Conservation (phyloP, 257 asterid species). For the Solanum virginianum region DNA sequence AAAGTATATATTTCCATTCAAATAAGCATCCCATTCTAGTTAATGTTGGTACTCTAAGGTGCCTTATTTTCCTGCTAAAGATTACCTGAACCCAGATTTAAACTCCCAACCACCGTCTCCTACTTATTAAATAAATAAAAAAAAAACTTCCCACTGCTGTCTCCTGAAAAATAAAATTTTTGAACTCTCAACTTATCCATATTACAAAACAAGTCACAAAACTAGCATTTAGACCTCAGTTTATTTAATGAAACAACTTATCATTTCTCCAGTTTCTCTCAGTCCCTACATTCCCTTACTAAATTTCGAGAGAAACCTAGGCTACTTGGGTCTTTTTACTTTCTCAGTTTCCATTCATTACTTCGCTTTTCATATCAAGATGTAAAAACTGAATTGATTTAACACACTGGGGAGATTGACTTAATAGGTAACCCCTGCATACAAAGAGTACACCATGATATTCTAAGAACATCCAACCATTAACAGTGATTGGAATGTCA, state of each 20-base stretch:
- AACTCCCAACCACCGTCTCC: neutral
- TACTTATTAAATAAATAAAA: neutral
- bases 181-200: neutral
- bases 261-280: neutral
- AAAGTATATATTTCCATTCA: neutral
- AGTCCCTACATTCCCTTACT: neutral
- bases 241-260: neutral
- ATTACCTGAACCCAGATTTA: neutral
- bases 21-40: neutral
- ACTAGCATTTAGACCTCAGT: neutral
- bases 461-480: neutral
- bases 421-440: neutral
- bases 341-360: neutral
- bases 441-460: neutral
- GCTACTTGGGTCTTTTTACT: neutral
- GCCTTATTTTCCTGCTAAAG: neutral
- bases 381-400: neutral
- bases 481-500: neutral
- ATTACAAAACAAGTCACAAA: neutral
- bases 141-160: neutral
- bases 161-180: neutral
- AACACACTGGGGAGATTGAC: neutral
- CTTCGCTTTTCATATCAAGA: neutral
- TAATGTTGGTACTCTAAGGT: neutral
- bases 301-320: neutral